Conservation (phyloP, 305 asterid species). For the Fraxinus dipetala region DNA sequence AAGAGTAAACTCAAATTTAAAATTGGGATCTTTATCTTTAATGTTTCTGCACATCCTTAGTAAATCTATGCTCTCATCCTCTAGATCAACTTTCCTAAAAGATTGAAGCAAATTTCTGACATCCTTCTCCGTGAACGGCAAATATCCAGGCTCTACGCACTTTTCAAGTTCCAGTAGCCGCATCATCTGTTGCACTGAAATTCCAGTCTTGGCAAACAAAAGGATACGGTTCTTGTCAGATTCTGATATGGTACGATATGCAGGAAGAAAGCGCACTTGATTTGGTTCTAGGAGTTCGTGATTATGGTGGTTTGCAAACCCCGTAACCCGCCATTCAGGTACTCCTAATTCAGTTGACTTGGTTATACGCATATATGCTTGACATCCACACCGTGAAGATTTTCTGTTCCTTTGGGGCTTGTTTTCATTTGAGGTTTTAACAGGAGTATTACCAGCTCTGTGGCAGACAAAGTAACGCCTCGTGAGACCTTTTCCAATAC, state of each 20-base stretch:
- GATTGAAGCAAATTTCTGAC: constrained; percentile 90
- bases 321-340: constrained; percentile 90
- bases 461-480: constrained; percentile 97
- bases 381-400: constrained; percentile 95
- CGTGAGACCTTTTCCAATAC: constrained; percentile 90
- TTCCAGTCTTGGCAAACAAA: constrained; percentile 92
- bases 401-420: constrained; percentile 90
- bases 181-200: constrained; percentile 97
- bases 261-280: constrained; percentile 98
- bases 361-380: constrained; percentile 94
- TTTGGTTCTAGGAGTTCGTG: constrained; percentile 91
- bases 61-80: constrained; percentile 81
- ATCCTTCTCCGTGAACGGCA: constrained; percentile 95
- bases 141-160: constrained; percentile 79
- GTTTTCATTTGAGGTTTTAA: constrained; percentile 51
- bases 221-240: constrained; percentile 81
- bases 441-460: constrained; percentile 93
- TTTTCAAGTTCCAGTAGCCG: constrained; percentile 91
- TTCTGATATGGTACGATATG: constrained; percentile 90
- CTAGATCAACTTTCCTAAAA: constrained; percentile 70
- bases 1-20: constrained; percentile 74
- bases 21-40: constrained; percentile 84
- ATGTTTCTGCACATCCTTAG: constrained; percentile 86
- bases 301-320: constrained; percentile 84
- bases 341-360: constrained; percentile 69